Base-by-base conservation (phyloP, 495 filamentous ascomycete species). In the Penicillium angulare region DNA sequence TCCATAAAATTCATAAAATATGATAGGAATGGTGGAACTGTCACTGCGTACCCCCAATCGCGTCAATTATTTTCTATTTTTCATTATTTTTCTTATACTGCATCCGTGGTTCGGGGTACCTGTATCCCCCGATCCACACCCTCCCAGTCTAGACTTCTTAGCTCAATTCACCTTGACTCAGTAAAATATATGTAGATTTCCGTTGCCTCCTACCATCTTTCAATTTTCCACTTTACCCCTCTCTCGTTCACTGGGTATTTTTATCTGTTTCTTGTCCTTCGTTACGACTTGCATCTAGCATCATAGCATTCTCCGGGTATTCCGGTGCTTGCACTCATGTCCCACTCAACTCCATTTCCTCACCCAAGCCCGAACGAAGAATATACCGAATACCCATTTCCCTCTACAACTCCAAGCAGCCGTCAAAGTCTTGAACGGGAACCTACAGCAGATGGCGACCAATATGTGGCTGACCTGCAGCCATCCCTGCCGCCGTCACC, bases 281-380 rank as follows among this genome's bases (percentile, higher is more conserved):
- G 27, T 31, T 31, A n/a, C n/a, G n/a, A n/a, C n/a, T n/a, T 12
- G 7, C 35, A 29, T 40, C 34, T 32, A 47, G 21, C 27, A 5
- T 29, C 21, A 5, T 8, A 20, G 8, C 15, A 17, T 41, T 23
- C 3, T 24, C 9, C 9, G 26, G 16, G 23, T 32, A 29, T 7
- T 21, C 38, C 27, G 38, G 38, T 32, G 23, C 40, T 23, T 43
- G 12, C 26, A 36, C 45, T 35, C 22, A 64, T 64, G 61, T 64
- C 61, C 59, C 47, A 50, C 38, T 26, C 43, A 15, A 53, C 59
- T 29, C 39, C 35, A 39, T 47, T 50, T 18, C 62, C 62, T 10
- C 56, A 57, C 35, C 62, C 62, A 10, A 65, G 56, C 26, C 62
- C 62, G 5, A 56, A 32, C 44, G 62, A 65, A 56, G 59, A 65